These are phyloP conservation scores for Euphorbia tirucalli DNA, from an alignment of 345 rosid genomes.

Conservation along the genomic window DNA sequence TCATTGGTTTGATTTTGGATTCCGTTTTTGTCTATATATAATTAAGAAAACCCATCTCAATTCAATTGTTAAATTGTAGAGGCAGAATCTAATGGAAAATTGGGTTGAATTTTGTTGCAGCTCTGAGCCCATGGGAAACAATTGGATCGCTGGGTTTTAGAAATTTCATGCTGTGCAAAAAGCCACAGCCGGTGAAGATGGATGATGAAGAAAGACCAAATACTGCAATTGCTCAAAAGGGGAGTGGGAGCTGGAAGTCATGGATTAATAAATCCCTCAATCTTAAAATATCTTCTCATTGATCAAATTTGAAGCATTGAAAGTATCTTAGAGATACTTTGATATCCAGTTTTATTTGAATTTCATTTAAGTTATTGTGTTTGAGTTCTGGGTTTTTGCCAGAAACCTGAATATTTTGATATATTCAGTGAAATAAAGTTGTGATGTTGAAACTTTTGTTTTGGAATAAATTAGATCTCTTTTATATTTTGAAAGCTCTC, in stretches of 20 bases:
- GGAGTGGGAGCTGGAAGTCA: slow-evolving; percentile 73
- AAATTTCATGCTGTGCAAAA: slow-evolving; percentile 88
- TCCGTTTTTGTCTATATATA: too few species aligned
- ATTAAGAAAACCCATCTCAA: too few species aligned
- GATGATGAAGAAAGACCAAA: slow-evolving; percentile 29
- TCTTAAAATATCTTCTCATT: slow-evolving; percentile 70
- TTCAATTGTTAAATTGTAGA: background rate
- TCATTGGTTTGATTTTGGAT: background rate
- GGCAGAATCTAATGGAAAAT: too few species aligned
- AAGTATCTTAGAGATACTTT: too few species aligned
- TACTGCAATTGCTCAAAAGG: slow-evolving; percentile 45
- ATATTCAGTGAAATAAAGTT: slow-evolving; percentile 6
- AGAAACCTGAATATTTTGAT: background rate
- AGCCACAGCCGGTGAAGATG: slow-evolving; percentile 52
- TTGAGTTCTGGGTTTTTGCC: background rate
- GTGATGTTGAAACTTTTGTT: background rate
- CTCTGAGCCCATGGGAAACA: slow-evolving; percentile 68
- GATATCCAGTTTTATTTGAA: background rate
- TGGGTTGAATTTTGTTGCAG: slow-evolving; percentile 35
- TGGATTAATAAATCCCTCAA: slow-evolving; percentile 90
- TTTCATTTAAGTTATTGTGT: background rate
- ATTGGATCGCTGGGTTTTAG: slow-evolving; percentile 78
- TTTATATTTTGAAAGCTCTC: background rate
- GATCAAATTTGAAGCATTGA: background rate
- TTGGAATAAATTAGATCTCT: background rate